Conservation (phyloP, 2,329 filamentous ascomycete species). For the Cladobotryum protrusum region DNA sequence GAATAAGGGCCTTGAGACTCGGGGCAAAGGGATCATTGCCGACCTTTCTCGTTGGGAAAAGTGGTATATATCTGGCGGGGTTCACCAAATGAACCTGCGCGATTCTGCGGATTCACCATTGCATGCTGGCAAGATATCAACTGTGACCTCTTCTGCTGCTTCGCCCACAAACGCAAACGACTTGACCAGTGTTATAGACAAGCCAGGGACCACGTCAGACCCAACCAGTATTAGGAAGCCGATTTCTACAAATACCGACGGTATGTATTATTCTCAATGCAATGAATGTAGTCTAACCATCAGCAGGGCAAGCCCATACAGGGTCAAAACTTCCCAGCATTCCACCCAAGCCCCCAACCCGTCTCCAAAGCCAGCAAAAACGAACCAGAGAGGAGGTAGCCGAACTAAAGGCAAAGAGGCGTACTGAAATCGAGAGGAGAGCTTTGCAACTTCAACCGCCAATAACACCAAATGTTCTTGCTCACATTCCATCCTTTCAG, state of each 20-base stretch:
- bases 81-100: constrained; percentile 30
- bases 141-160: constrained; percentile 1
- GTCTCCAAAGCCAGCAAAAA: constrained; percentile 29
- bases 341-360: background rate
- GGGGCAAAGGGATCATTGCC: constrained; percentile 53
- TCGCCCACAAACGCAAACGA: background rate
- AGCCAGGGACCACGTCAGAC: background rate
- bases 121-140: background rate
- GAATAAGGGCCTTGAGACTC: constrained; percentile 64
- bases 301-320: background rate
- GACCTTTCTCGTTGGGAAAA: constrained; percentile 68
- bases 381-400: constrained; percentile 57
- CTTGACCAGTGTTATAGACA: background rate
- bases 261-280: too few relatives aligned
- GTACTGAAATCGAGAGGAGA: constrained; percentile 64
- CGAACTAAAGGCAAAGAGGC: constrained; percentile 57
- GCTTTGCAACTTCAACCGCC: constrained; percentile 62
- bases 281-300: too few relatives aligned
- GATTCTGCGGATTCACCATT: constrained; percentile 3
- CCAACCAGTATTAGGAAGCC: too few relatives aligned
- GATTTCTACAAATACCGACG: too few relatives aligned
- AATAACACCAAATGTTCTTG: constrained; percentile 54
- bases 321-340: background rate
- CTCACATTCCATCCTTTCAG: constrained; percentile 67
- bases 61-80: constrained; percentile 51